These are phyloP conservation scores for Epichloe coenophiala DNA, from an alignment of 2,329 filamentous ascomycete genomes.

Conservation along the genomic window DNA sequence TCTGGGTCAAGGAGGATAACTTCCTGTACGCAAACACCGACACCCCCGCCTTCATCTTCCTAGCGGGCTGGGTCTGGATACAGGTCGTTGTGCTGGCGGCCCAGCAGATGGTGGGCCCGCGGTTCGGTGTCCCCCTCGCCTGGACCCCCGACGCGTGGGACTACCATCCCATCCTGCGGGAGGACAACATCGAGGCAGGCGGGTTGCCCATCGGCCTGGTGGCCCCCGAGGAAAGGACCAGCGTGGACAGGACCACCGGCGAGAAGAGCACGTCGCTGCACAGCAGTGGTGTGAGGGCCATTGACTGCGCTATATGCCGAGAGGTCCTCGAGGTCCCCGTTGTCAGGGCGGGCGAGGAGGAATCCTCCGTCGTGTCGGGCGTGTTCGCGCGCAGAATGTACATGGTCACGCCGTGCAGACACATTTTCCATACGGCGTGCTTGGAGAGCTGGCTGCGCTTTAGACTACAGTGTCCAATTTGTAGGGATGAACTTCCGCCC, in stretches of 20 bases:
- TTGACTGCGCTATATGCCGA: slow-evolving; percentile 93
- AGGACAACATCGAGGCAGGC: slow-evolving; percentile 68
- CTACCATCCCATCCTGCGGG: slow-evolving; percentile 80
- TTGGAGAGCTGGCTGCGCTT: slow-evolving; percentile 95
- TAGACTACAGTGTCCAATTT: slow-evolving; percentile 86
- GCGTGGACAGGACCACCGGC: not conserved
- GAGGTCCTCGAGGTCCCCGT: slow-evolving; percentile 84
- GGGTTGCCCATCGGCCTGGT: slow-evolving; percentile 65
- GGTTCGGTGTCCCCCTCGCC: slow-evolving; percentile 66
- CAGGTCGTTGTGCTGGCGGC: slow-evolving; percentile 67
- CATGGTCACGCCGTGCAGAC: slow-evolving; percentile 94
- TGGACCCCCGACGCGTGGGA: slow-evolving; percentile 73
- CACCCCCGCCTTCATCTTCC: slow-evolving; percentile 43
- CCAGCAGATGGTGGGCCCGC: slow-evolving; percentile 75
- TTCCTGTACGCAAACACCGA: slow-evolving; percentile 67
- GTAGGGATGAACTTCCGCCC: slow-evolving; percentile 76
- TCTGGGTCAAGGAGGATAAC: slow-evolving; percentile 67
- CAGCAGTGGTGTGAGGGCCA: slow-evolving; percentile 24
- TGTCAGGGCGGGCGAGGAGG: slow-evolving; percentile 44
- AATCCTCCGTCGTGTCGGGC: slow-evolving; percentile 45
- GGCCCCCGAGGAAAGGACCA: slow-evolving; percentile 3
- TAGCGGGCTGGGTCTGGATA: slow-evolving; percentile 68
- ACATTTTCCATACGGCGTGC: slow-evolving; percentile 88
- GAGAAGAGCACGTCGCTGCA: slow-evolving; percentile 9
- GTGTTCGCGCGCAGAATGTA: slow-evolving; percentile 72